Evolutionary conservation across 495 filamentous ascomycete genomes (phyloP).

Genomic region (Penicillium antarcticum): DNA sequence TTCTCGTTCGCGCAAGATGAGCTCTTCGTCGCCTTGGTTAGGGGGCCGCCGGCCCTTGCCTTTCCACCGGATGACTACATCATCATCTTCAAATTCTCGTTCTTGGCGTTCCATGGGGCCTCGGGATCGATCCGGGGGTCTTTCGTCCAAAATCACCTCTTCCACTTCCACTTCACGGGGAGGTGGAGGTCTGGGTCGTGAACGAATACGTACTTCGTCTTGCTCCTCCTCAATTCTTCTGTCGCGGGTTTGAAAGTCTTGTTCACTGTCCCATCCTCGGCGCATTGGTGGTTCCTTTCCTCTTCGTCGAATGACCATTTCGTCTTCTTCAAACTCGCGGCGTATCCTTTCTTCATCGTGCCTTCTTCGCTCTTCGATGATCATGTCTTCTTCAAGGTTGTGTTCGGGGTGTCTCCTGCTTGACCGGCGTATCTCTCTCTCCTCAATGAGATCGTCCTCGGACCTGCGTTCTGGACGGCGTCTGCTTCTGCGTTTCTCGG

Average conservation of each 20-base stretch:
- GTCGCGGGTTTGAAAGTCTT: constrained; percentile 26
- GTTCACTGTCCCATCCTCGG: constrained; percentile 22
- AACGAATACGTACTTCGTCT: constrained; percentile 14
- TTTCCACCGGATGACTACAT: not conserved
- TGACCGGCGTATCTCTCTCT: constrained; percentile 21
- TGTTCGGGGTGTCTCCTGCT: constrained; percentile 3
- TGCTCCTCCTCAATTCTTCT: constrained; percentile 15
- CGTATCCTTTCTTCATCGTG: not conserved
- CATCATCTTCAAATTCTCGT: not conserved
- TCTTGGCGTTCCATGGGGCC: not conserved
- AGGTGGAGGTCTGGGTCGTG: constrained; percentile 11
- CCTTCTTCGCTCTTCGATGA: not conserved
- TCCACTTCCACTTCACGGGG: constrained; percentile 8
- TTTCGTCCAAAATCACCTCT: not conserved
- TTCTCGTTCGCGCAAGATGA: not conserved
- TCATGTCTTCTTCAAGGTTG: not conserved
- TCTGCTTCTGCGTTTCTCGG: not conserved
- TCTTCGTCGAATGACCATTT: constrained; percentile 20
- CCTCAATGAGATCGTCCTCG: constrained; percentile 33
- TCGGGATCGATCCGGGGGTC: not conserved
- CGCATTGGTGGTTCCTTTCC: constrained; percentile 11
- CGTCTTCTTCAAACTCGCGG: constrained; percentile 18
- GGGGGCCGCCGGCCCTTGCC: not conserved
- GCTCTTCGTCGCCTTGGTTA: not conserved
- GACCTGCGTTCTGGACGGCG: constrained; percentile 17